A percentile compares a stretch with the other conserved stretches of the same genome.
Evolutionary conservation across 2,329 filamentous ascomycete species (phyloP).

Genomic region (Neoarthrinium moseri): DNA sequence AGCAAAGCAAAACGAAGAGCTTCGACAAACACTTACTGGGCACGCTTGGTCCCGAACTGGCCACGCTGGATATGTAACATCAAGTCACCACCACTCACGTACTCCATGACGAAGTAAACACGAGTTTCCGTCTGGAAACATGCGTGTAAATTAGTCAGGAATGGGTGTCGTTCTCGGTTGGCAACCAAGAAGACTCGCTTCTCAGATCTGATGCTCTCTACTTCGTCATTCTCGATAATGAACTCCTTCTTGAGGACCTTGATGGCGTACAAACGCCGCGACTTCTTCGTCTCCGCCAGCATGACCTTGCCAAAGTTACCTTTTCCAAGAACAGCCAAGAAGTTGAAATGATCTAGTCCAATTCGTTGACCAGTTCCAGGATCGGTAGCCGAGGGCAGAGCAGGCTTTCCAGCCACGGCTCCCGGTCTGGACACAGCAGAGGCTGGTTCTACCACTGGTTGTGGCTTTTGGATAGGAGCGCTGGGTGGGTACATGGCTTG

Average conservation of each 20-base stretch:
- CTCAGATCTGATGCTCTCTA: slow-evolving; percentile 95
- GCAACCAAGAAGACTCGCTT: slow-evolving; percentile 97
- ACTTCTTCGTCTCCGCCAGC: slow-evolving; percentile 94
- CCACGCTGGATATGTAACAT: slow-evolving; percentile 99
- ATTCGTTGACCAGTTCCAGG: slow-evolving; percentile 79
- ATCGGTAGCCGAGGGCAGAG: slow-evolving; percentile 68
- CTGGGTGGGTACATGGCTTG: slow-evolving; percentile 30
- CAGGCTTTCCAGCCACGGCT: slow-evolving; percentile 47
- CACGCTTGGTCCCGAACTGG: slow-evolving; percentile 91
- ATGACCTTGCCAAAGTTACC: slow-evolving; percentile 99
- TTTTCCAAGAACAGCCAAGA: slow-evolving; percentile 95
- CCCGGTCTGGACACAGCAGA: slow-evolving; percentile 30
- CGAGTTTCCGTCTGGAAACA: slow-evolving; percentile 99
- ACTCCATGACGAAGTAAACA: slow-evolving; percentile 99
- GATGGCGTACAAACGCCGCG: slow-evolving; percentile 92
- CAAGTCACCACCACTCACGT: slow-evolving; percentile 95
- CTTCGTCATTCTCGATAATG: slow-evolving; percentile 99
- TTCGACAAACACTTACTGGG: slow-evolving; percentile 80
- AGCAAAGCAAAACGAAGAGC: slow-evolving; percentile 6
- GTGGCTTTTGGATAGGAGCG: slow-evolving; percentile 36
- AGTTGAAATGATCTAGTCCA: slow-evolving; percentile 97
- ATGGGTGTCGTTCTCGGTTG: slow-evolving; percentile 95
- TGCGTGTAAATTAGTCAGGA: slow-evolving; percentile 90
- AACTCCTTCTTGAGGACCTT: slow-evolving; percentile 99
- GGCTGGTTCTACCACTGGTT: slow-evolving; percentile 32